Base-by-base conservation (phyloP, 805 yeast species). In the Cyberlindnera americana region DNA sequence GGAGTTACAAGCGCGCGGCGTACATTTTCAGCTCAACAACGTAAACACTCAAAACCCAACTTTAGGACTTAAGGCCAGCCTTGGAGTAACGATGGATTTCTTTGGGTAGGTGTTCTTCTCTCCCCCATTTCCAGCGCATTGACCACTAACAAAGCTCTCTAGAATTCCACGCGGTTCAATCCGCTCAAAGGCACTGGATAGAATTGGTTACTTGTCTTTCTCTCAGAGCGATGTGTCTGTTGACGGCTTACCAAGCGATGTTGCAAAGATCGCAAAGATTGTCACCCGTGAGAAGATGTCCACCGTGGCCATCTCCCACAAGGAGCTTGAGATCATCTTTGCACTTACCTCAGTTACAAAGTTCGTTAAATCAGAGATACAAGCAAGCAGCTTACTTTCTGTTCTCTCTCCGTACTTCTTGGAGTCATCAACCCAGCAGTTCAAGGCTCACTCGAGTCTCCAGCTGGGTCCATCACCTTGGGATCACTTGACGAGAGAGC, bases 311-410 rank as follows among this genome's bases (percentile, higher is more conserved):
- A 52, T 56, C 27, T 60, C 76, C 2, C 60, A 67, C 28, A 73
- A 70, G 41, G 83, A 79, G 44, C 67, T 72, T 54, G 84, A 79
- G 49, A 69, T 75, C 11, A 56, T 79, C 36, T 40, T 72, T 29
- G 76, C 83, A 0, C 58, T 78, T n/a, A 66, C 54, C 69, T 10
- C 54, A 70, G 4, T 40, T 42, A 5, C 35, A 18, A 16, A 28
- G 19, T 24, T 14, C 21, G 61, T 65, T 9, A 43, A 59, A 35
- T 61, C 60, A 25, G 49, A 53, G 18, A 53, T 57, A 1, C 73
- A 71, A 33, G 78, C 75, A 1, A 32, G 39, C 12, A 53, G 59
- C 5, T 41, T 68, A 19, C 53, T 78, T 15, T 56, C 65, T 9
- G 70, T 73, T 33, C 57, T 79, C 36, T 46, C 67, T 3, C 56